These are phyloP conservation scores for Trametes pubescens DNA, from an alignment of 1,284 basidiomycete genomes.

Conservation along the genomic window DNA sequence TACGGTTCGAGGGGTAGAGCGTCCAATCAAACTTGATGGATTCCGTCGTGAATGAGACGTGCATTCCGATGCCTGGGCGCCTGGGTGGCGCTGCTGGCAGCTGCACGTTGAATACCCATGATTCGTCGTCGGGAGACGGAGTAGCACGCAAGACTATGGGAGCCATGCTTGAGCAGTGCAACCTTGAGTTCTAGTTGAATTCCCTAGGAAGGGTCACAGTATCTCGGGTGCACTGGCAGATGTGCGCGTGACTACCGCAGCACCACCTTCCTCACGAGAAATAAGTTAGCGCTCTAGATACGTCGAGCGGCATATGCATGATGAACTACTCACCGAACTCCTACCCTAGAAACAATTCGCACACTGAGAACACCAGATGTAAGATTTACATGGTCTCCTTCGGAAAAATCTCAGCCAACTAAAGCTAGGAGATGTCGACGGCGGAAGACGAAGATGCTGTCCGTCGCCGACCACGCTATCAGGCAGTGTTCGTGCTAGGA, in stretches of 20 bases:
- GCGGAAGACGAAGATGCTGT: background rate
- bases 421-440: no score
- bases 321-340: background rate
- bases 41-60: constrained; percentile 58
- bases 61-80: constrained; percentile 48
- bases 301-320: no score
- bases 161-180: constrained; percentile 38
- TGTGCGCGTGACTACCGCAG: constrained; percentile 4
- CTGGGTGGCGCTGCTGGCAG: constrained; percentile 41
- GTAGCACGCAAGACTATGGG: constrained; percentile 50
- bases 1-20: constrained; percentile 62
- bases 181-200: no score
- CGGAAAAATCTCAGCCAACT: no score
- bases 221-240: no score
- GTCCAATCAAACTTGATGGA: constrained; percentile 57
- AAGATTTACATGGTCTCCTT: no score
- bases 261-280: background rate
- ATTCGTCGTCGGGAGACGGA: constrained; percentile 55
- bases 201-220: no score
- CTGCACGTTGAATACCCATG: constrained; percentile 55
- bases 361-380: no score
- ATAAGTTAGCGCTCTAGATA: background rate
- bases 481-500: constrained; percentile 55
- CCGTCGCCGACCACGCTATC: background rate
- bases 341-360: no score